A percentile compares a stretch with the other conserved stretches of the same genome.
Conservation (phyloP, 2,329 filamentous ascomycete species). For the Elsinoe necatrix region DNA sequence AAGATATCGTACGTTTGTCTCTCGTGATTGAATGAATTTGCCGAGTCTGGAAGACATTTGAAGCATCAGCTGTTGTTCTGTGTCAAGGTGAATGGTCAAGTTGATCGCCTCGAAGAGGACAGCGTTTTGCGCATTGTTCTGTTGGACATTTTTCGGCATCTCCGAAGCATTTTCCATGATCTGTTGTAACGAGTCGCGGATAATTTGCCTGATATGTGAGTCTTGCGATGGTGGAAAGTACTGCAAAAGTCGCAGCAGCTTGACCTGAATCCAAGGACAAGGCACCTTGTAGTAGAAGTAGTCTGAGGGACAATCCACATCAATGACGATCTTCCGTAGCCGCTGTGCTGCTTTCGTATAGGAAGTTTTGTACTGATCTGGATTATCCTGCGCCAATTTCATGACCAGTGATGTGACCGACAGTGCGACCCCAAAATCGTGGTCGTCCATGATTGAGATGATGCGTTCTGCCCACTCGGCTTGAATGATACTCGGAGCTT, state of each 20-base stretch:
- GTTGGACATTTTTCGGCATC: slow-evolving; percentile 94
- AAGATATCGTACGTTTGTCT: slow-evolving; percentile 95
- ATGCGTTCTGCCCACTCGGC: slow-evolving; percentile 97
- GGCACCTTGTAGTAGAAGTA: slow-evolving; percentile 99
- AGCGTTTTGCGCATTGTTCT: slow-evolving; percentile 98
- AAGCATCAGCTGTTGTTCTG: slow-evolving; percentile 88
- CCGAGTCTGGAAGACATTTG: slow-evolving; percentile 87
- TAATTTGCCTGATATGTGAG: slow-evolving; percentile 80
- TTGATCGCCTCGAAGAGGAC: slow-evolving; percentile 98
- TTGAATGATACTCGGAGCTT: slow-evolving; percentile 86
- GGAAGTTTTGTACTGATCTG: slow-evolving; percentile 88
- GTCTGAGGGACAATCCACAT: slow-evolving; percentile 79
- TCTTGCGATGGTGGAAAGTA: slow-evolving; percentile 97
- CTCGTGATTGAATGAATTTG: slow-evolving; percentile 91
- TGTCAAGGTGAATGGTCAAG: slow-evolving; percentile 93
- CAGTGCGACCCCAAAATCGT: slow-evolving; percentile 84
- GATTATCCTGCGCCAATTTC: slow-evolving; percentile 84
- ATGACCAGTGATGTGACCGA: slow-evolving; percentile 95
- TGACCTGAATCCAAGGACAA: slow-evolving; percentile 96
- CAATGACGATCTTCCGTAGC: slow-evolving; percentile 81
- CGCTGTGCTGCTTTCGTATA: slow-evolving; percentile 89
- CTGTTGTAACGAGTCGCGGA: slow-evolving; percentile 81
- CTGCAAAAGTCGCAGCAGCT: slow-evolving; percentile 81
- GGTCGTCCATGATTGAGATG: slow-evolving; percentile 97
- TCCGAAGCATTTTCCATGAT: slow-evolving; percentile 89